Conservation (phyloP, 2,329 filamentous ascomycete species). For the Mariannaea sp. region DNA sequence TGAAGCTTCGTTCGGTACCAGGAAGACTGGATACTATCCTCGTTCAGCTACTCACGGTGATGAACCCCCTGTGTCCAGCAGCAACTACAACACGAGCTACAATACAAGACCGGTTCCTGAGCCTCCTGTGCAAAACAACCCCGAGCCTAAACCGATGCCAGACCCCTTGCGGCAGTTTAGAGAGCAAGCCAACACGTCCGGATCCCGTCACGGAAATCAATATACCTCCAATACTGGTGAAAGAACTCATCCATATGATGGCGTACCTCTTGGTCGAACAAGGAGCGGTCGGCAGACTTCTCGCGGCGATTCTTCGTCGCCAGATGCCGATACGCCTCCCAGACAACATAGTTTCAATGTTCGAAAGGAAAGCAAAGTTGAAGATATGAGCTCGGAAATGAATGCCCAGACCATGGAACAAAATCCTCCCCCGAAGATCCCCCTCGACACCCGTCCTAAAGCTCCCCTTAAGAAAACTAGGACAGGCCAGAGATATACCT, state of each 20-base stretch:
- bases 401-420: background rate
- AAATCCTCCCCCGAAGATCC: conserved; percentile 19
- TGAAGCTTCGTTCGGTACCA: conserved; percentile 59
- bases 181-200: conserved; percentile 46
- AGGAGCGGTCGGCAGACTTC: conserved; percentile 50
- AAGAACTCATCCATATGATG: conserved; percentile 62
- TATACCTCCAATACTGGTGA: conserved; percentile 62
- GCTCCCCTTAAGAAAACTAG: conserved; percentile 34
- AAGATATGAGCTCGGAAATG: conserved; percentile 5
- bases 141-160: conserved; percentile 38
- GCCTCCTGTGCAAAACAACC: conserved; percentile 23
- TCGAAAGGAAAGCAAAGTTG: conserved; percentile 32
- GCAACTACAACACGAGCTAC: conserved; percentile 60
- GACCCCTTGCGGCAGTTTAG: conserved; percentile 56
- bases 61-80: conserved; percentile 56
- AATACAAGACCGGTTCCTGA: conserved; percentile 45
- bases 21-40: conserved; percentile 56
- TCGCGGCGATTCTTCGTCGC: conserved; percentile 34
- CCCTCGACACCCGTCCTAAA: conserved; percentile 29
- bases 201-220: conserved; percentile 61
- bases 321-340: conserved; percentile 30
- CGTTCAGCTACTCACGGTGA: conserved; percentile 55
- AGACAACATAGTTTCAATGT: conserved; percentile 42
- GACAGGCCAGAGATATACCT: conserved; percentile 26
- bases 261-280: conserved; percentile 49